Evolutionary conservation across 805 yeast genomes (phyloP).

Genomic region (Isabelozyma gotoi): DNA sequence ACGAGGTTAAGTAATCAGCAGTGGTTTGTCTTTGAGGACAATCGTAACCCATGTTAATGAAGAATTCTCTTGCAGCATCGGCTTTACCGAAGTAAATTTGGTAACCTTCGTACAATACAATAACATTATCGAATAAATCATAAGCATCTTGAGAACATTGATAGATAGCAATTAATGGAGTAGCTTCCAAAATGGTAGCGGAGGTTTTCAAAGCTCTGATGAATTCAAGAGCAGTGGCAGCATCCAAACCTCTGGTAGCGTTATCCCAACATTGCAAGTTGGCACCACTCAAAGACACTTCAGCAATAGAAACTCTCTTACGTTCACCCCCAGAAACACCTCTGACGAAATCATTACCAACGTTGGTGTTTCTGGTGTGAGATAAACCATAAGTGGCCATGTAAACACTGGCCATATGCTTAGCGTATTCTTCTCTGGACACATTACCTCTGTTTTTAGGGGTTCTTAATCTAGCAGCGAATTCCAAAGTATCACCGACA

Average conservation of each 20-base stretch:
- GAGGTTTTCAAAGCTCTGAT: constrained; percentile 62
- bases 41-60: constrained; percentile 59
- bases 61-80: constrained; percentile 46
- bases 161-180: constrained; percentile 61
- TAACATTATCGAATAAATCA: constrained; percentile 48
- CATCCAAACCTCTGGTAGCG: constrained; percentile 82
- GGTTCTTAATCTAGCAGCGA: constrained; percentile 53
- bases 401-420: constrained; percentile 41
- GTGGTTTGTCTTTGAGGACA: constrained; percentile 67
- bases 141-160: constrained; percentile 52
- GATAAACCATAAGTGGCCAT: constrained; percentile 49
- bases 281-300: constrained; percentile 66
- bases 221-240: constrained; percentile 80
- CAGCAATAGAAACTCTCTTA: constrained; percentile 81
- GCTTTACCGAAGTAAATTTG: constrained; percentile 49
- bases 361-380: constrained; percentile 57
- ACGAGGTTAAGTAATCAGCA: constrained; percentile 64
- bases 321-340: constrained; percentile 88
- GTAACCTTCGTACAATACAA: constrained; percentile 46
- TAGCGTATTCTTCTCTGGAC: constrained; percentile 34
- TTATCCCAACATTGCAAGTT: constrained; percentile 62
- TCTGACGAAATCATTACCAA: constrained; percentile 63
- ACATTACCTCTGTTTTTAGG: constrained; percentile 38
- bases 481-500: constrained; percentile 56
- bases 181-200: constrained; percentile 50